A percentile compares a stretch with the other conserved stretches of the same genome.
These are phyloP conservation scores for Berkeleyomyces rouxiae DNA, from an alignment of 2,329 filamentous ascomycete genomes.

Conservation along the genomic window DNA sequence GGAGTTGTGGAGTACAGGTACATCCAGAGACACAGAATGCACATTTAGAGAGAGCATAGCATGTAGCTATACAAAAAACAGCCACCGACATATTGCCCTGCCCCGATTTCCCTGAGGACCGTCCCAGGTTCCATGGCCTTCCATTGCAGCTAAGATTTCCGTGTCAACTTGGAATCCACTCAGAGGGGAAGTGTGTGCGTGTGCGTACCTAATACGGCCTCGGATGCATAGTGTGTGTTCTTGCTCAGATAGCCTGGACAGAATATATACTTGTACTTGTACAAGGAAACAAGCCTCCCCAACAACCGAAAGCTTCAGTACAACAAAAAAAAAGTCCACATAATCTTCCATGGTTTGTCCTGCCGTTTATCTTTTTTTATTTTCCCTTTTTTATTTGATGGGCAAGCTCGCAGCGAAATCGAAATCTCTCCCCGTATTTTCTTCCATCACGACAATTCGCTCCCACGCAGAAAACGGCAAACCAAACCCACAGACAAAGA, in stretches of 20 bases:
- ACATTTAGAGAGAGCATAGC: neutral
- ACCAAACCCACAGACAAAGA: neutral
- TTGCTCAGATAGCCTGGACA: neutral
- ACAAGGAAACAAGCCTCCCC: neutral
- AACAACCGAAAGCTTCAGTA: constrained; percentile 2
- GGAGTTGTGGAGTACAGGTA: too few species aligned
- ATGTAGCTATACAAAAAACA: neutral
- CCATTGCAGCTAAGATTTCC: neutral
- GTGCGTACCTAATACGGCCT: too few species aligned
- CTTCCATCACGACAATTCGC: neutral
- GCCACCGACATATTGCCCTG: neutral
- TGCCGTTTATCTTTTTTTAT: constrained; percentile 3
- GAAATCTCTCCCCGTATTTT: constrained; percentile 2
- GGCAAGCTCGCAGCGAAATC: neutral
- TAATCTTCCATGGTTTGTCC: constrained; percentile 2
- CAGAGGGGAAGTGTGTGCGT: neutral
- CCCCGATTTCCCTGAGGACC: neutral
- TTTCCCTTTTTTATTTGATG: neutral
- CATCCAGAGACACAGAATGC: too few species aligned
- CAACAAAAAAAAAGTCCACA: constrained; percentile 8
- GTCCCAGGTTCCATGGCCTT: neutral
- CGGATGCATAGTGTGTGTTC: neutral
- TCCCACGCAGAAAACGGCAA: neutral
- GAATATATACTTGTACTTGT: neutral
- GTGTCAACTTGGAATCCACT: neutral